These are phyloP conservation scores for Mucor velutinosus DNA, from an alignment of 371 early-diverging fungal genomes.

Conservation along the genomic window DNA sequence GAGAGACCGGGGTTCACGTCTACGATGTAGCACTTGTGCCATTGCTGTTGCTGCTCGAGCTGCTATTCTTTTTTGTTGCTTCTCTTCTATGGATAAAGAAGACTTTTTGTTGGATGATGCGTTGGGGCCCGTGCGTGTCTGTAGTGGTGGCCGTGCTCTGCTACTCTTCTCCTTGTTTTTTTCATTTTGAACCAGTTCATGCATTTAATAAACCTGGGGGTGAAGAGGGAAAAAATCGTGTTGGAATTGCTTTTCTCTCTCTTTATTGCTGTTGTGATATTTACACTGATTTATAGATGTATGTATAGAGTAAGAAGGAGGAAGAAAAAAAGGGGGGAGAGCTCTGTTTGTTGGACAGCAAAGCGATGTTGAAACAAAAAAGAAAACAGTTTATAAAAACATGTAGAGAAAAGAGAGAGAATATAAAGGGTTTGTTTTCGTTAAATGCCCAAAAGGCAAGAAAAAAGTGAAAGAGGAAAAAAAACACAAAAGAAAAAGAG, in stretches of 20 bases:
- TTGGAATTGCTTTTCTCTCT: not conserved
- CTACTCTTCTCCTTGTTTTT: slow-evolving; percentile 26
- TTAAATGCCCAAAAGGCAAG: slow-evolving; percentile 6
- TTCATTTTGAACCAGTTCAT: slow-evolving; percentile 35
- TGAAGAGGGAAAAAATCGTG: not conserved
- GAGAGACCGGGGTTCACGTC: slow-evolving; percentile 34
- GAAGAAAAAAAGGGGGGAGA: not conserved
- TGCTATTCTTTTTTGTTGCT: slow-evolving; percentile 38
- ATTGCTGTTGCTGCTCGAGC: slow-evolving; percentile 41
- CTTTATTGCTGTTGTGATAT: not conserved
- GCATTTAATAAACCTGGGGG: slow-evolving; percentile 22
- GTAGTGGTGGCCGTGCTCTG: slow-evolving; percentile 27
- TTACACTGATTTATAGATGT: slow-evolving; percentile 1
- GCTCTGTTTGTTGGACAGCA: slow-evolving; percentile 5
- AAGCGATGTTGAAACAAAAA: not conserved
- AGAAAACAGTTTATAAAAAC: not conserved
- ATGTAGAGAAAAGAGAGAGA: not conserved
- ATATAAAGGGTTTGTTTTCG: not conserved
- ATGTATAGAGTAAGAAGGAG: not conserved
- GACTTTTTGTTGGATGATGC: slow-evolving; percentile 16
- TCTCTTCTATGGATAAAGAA: slow-evolving; percentile 20
- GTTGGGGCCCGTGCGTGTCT: slow-evolving; percentile 43
- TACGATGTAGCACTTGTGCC: slow-evolving; percentile 40
- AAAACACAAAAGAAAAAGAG: not conserved
- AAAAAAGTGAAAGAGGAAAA: not conserved